Conservation (phyloP, 2,329 filamentous ascomycete genomes). For the Verticillium dahliae region DNA sequence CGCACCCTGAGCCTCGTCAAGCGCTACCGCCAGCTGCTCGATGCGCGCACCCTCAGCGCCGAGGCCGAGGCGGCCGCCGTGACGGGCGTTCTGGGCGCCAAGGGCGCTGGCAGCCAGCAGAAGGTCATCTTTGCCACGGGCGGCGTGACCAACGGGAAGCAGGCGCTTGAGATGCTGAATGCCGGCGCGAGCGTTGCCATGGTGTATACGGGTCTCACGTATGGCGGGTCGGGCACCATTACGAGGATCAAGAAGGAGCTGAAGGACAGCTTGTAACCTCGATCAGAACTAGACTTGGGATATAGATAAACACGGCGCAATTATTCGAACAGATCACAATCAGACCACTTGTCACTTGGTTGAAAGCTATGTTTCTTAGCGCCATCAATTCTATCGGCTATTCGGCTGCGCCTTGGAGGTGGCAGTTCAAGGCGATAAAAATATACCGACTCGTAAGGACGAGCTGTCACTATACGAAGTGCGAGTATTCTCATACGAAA, state of each 20-base stretch:
- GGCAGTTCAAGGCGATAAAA: no score
- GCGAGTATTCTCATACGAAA: no score
- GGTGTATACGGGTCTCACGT: conserved; percentile 74
- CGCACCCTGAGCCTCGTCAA: conserved; percentile 72
- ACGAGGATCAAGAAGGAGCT: conserved; percentile 61
- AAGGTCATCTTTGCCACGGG: conserved; percentile 93
- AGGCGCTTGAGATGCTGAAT: conserved; percentile 76
- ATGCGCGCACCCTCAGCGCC: conserved; percentile 35
- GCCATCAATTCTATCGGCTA: no score
- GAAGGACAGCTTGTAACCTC: conserved; percentile 28
- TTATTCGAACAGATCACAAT: not conserved
- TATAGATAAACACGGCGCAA: not conserved
- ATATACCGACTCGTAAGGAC: no score
- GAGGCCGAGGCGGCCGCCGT: conserved; percentile 22
- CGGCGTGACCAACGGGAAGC: conserved; percentile 81
- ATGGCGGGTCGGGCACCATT: conserved; percentile 57
- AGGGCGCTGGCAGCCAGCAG: conserved; percentile 23
- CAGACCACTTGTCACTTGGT: not conserved
- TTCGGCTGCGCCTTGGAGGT: no score
- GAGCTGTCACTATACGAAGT: no score
- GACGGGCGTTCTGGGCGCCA: conserved; percentile 22
- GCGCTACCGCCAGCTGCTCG: conserved; percentile 67
- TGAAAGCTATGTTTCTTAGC: no score
- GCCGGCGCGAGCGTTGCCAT: conserved; percentile 88
- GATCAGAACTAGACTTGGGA: not conserved